Evolutionary conservation across 495 filamentous ascomycete species (phyloP).

Genomic region (Parathielavia hyrcaniae): DNA sequence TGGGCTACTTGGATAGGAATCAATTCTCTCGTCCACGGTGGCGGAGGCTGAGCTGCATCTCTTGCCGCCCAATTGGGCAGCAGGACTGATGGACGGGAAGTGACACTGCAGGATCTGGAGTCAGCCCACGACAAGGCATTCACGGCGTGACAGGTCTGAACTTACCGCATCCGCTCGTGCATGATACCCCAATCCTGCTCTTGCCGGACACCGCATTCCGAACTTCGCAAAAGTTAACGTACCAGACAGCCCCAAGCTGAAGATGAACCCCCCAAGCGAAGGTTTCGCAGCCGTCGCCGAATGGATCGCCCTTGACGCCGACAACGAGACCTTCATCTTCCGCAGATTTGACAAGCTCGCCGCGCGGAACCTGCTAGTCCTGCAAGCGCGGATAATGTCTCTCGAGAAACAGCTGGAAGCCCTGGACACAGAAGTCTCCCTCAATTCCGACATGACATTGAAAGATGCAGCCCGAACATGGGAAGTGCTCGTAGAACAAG

Average conservation of each 20-base stretch:
- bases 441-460: neutral
- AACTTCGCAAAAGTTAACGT: no score
- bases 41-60: neutral
- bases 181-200: no score
- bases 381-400: neutral
- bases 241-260: neutral
- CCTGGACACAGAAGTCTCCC: neutral
- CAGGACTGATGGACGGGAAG: no score
- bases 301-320: neutral
- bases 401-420: neutral
- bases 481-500: neutral
- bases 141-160: neutral
- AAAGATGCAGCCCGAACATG: neutral
- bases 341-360: conserved; percentile 4
- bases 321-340: conserved; percentile 6
- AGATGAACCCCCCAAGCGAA: neutral
- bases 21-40: no score
- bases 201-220: neutral
- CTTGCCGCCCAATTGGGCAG: neutral
- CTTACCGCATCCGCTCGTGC: neutral
- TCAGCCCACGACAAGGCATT: neutral
- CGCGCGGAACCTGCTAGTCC: neutral
- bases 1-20: no score
- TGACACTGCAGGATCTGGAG: neutral
- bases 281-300: conserved; percentile 4